Percentiles rank a stretch among this genome's conserved stretches.
Conservation (phyloP, 306 rosid species). For the Rosa chinensis region DNA sequence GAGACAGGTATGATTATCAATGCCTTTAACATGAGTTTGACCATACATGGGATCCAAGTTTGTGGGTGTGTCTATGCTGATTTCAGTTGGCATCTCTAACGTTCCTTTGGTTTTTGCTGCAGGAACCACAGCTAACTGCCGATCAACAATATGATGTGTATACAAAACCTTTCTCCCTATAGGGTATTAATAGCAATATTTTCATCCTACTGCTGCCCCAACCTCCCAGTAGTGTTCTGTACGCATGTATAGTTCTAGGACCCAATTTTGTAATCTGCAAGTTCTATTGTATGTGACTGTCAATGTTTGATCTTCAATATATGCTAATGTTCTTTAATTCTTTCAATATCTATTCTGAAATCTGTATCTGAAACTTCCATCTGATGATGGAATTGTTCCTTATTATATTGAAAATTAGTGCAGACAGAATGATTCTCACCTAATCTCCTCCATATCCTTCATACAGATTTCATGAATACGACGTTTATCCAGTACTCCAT, state of each 20-base stretch:
- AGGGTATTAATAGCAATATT: neutral
- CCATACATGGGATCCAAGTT: neutral
- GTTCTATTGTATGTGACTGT: neutral
- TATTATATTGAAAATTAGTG: neutral
- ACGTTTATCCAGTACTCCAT: neutral
- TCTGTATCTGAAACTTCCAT: neutral
- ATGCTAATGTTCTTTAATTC: neutral
- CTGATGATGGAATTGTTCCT: neutral
- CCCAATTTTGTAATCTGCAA: slow-evolving; percentile 1
- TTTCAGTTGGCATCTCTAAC: neutral
- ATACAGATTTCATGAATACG: neutral
- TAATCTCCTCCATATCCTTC: neutral
- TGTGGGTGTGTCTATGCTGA: neutral
- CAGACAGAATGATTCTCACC: neutral
- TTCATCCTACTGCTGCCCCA: neutral
- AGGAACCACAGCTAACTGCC: slow-evolving; percentile 48
- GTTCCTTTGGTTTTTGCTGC: neutral
- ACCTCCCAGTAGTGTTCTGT: slow-evolving; percentile 5
- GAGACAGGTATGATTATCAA: slow-evolving; percentile 30
- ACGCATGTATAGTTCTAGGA: slow-evolving; percentile 1
- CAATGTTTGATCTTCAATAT: neutral
- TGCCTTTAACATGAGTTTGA: neutral
- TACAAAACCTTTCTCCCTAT: slow-evolving; percentile 37
- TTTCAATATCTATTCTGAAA: neutral
- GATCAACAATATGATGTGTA: slow-evolving; percentile 38